A percentile compares a stretch with the other conserved stretches of the same genome.
Conservation (phyloP, 805 yeast genomes). For the Saccharomycopsis babjevae region DNA sequence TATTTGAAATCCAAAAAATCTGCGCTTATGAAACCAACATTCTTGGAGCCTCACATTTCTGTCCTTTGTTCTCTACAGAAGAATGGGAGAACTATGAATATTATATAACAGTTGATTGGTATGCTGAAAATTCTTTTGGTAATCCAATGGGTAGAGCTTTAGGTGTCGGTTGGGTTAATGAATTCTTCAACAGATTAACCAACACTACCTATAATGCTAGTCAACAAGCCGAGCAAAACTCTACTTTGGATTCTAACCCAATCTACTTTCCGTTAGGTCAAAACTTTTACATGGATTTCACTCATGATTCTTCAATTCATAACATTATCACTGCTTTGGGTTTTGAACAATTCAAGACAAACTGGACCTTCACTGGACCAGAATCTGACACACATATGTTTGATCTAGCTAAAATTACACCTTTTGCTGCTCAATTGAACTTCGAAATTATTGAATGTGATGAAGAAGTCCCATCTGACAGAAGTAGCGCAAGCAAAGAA, state of each 20-base stretch:
- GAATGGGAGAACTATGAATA: slow-evolving; percentile 59
- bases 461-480: slow-evolving; percentile 15
- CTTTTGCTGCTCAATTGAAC: slow-evolving; percentile 17
- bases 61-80: slow-evolving; percentile 55
- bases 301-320: slow-evolving; percentile 65
- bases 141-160: slow-evolving; percentile 44
- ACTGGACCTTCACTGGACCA: slow-evolving; percentile 14
- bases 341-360: slow-evolving; percentile 24
- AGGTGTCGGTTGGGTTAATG: slow-evolving; percentile 48
- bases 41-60: slow-evolving; percentile 54
- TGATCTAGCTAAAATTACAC: slow-evolving; percentile 16
- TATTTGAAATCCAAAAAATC: slow-evolving; percentile 41
- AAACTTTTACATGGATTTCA: slow-evolving; percentile 55
- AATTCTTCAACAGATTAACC: slow-evolving; percentile 32
- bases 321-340: slow-evolving; percentile 58
- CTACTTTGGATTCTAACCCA: slow-evolving; percentile 26
- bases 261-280: slow-evolving; percentile 32
- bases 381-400: slow-evolving; percentile 4
- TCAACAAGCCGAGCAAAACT: slow-evolving; percentile 37
- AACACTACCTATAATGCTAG: slow-evolving; percentile 42
- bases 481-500: slow-evolving; percentile 2
- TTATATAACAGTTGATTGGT: slow-evolving; percentile 45
- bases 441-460: slow-evolving; percentile 18
- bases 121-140: slow-evolving; percentile 57
- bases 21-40: slow-evolving; percentile 73